These are phyloP conservation scores for Phialophora tarda DNA, from an alignment of 2,329 filamentous ascomycete species.

Conservation along the genomic window DNA sequence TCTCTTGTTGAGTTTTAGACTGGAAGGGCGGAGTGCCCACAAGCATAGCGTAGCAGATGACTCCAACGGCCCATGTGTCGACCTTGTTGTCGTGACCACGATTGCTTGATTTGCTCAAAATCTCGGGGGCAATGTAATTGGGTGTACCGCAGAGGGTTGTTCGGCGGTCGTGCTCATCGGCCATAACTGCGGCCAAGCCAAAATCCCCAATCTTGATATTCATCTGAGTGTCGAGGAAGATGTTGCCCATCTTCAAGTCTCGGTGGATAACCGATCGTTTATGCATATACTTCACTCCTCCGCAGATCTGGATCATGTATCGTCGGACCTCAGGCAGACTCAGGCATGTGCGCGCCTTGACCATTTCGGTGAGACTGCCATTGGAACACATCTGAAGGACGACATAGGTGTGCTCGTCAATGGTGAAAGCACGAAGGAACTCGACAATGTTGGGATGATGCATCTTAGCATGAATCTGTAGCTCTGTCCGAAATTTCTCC, in stretches of 20 bases:
- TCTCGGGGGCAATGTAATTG: conserved; percentile 97
- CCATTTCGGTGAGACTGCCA: conserved; percentile 96
- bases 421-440: conserved; percentile 92
- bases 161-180: conserved; percentile 90
- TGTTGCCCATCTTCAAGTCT: conserved; percentile 96
- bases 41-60: conserved; percentile 95
- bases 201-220: conserved; percentile 99
- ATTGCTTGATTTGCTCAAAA: conserved; percentile 76
- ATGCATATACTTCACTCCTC: conserved; percentile 98
- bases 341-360: conserved; percentile 86
- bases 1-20: conserved; percentile 65
- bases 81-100: conserved; percentile 97
- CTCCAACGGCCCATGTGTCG: conserved; percentile 96
- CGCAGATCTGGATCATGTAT: conserved; percentile 92
- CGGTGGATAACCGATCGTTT: conserved; percentile 93
- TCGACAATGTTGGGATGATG: conserved; percentile 93
- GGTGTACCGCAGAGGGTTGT: conserved; percentile 96
- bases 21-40: conserved; percentile 97
- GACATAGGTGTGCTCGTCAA: conserved; percentile 86
- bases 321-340: conserved; percentile 93
- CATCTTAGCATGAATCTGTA: conserved; percentile 99
- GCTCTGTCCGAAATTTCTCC: conserved; percentile 74
- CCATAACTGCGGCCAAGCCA: conserved; percentile 86
- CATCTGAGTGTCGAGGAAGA: conserved; percentile 93
- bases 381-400: conserved; percentile 94